A percentile compares a stretch with the other conserved stretches of the same genome.
These are phyloP conservation scores for Heracleum sosnowskyi DNA, from an alignment of 129 eudicot genomes.

Conservation along the genomic window DNA sequence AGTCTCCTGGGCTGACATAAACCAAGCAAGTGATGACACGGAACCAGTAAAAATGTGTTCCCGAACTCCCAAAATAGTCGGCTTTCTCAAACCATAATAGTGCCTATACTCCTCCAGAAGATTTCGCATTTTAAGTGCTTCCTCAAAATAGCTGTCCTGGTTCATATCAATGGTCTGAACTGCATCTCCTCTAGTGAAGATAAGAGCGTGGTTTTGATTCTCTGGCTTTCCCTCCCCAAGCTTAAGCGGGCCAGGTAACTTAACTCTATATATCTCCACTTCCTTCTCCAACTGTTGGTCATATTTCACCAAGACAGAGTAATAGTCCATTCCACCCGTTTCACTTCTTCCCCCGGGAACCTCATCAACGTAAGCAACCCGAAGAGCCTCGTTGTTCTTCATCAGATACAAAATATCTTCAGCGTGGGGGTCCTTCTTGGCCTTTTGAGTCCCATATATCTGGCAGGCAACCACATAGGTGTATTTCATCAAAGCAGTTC, in stretches of 20 bases:
- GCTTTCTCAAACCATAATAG: conserved; percentile 73
- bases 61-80: conserved; percentile 80
- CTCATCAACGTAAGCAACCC: conserved; percentile 99
- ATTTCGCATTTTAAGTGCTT: conserved; percentile 87
- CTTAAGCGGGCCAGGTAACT: conserved; percentile 90
- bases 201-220: conserved; percentile 88
- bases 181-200: conserved; percentile 93
- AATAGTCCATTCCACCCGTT: conserved; percentile 49
- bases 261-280: conserved; percentile 88
- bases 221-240: conserved; percentile 98
- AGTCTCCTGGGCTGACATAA: conserved; percentile 97
- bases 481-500: conserved; percentile 83
- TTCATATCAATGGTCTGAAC: conserved; percentile 97
- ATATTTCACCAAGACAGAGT: conserved; percentile 90
- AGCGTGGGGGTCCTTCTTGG: conserved; percentile 81
- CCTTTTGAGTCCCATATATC: conserved; percentile 92
- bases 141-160: conserved; percentile 93
- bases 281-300: conserved; percentile 64
- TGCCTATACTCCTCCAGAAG: conserved; percentile 71
- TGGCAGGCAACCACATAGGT: conserved; percentile 97
- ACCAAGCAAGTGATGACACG: conserved; percentile 97
- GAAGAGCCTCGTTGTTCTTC: conserved; percentile 84
- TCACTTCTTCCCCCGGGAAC: conserved; percentile 21
- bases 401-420: conserved; percentile 77
- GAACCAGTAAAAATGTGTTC: conserved; percentile 94